A percentile compares a stretch with the other conserved stretches of the same genome.
Conservation (phyloP, 2,329 filamentous ascomycete genomes). For the Pezicula radicicola region DNA sequence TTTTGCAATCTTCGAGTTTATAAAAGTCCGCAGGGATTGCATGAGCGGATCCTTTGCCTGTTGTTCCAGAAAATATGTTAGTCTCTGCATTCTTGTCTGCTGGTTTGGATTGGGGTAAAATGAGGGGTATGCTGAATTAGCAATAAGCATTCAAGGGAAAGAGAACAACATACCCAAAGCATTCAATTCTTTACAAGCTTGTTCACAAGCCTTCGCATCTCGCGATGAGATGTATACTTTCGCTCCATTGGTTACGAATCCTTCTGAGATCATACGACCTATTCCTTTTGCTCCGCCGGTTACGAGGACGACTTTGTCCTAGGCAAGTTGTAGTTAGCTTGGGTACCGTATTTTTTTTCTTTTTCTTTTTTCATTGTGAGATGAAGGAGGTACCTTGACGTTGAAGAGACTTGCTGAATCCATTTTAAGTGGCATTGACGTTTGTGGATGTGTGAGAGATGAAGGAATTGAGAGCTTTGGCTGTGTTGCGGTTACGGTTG, state of each 20-base stretch:
- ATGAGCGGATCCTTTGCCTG: slow-evolving; percentile 51
- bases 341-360: background rate
- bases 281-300: slow-evolving; percentile 61
- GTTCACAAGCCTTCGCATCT: slow-evolving; percentile 57
- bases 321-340: background rate
- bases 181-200: slow-evolving; percentile 56
- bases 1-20: slow-evolving; percentile 55
- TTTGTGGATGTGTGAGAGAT: background rate
- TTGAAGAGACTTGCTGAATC: slow-evolving; percentile 53
- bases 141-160: background rate
- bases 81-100: background rate
- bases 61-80: background rate
- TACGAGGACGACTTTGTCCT: slow-evolving; percentile 55
- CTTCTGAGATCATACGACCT: slow-evolving; percentile 65
- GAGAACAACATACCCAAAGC: slow-evolving; percentile 37
- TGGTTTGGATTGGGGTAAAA: background rate
- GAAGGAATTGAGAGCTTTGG: background rate
- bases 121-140: background rate
- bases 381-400: slow-evolving; percentile 46
- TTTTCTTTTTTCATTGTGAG: background rate
- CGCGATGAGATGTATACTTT: slow-evolving; percentile 70
- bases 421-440: slow-evolving; percentile 36
- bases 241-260: slow-evolving; percentile 61
- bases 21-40: slow-evolving; percentile 60
- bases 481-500: background rate